Evolutionary conservation across 2,329 filamentous ascomycete genomes (phyloP).

Genomic region (Beauveria sp.): DNA sequence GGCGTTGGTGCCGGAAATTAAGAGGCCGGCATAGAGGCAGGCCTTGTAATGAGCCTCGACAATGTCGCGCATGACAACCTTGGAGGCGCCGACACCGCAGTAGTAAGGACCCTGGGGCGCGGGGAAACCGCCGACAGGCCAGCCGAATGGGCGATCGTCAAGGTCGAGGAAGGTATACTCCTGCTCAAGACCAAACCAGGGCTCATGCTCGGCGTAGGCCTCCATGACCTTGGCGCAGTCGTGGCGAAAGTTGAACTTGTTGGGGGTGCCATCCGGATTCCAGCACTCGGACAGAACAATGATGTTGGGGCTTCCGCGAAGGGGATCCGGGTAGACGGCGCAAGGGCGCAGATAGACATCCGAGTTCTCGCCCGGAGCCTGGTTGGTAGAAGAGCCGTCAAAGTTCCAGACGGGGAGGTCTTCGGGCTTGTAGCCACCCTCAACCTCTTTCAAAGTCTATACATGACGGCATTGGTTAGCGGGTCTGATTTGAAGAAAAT

Average conservation of each 20-base stretch:
- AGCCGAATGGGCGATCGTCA: constrained; percentile 81
- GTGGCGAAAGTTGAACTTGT: constrained; percentile 97
- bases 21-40: constrained; percentile 79
- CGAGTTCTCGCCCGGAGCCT: constrained; percentile 91
- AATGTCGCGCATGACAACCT: constrained; percentile 96
- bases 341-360: constrained; percentile 94
- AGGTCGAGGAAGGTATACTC: constrained; percentile 79
- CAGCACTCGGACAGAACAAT: constrained; percentile 92
- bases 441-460: constrained; percentile 40
- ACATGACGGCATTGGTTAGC: neutral
- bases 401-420: constrained; percentile 51
- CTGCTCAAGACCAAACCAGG: constrained; percentile 98
- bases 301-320: constrained; percentile 85
- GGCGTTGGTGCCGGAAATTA: constrained; percentile 97
- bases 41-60: constrained; percentile 62
- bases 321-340: constrained; percentile 84
- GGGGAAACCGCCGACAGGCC: constrained; percentile 65
- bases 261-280: constrained; percentile 88
- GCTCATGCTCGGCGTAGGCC: constrained; percentile 69
- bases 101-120: constrained; percentile 55
- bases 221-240: constrained; percentile 88
- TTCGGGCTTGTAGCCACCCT: constrained; percentile 39
- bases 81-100: constrained; percentile 93
- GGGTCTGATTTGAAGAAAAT: neutral
- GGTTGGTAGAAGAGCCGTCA: constrained; percentile 78